Base-by-base conservation (phyloP, 768 basidiomycete species). In the Zangia roseola region DNA sequence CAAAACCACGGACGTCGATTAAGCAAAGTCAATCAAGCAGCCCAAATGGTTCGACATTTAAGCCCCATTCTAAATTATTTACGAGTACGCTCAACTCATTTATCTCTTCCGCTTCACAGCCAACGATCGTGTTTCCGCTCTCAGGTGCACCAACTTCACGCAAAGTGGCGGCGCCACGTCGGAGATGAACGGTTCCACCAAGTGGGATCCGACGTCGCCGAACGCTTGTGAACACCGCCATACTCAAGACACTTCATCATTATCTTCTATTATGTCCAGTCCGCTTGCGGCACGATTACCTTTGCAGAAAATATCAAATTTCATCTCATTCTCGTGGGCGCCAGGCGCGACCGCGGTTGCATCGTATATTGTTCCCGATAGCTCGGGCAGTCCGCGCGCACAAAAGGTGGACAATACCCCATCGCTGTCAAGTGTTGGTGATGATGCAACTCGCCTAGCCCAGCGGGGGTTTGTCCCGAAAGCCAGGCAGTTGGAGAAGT, bases 81-180 rank as follows among this genome's bases (percentile, higher is more conserved):
- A 72, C 71, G 69, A 75, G 83, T 83, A 80, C 76, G 81, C 80
- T 71, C 74, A 71, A 74, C 81, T 79, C 63, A 80, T 78, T 70
- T 63, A 43, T 63, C 53, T 59, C 63, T 65, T 67, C 59, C 56
- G 38, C 56, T 69, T 59, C 60, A 69, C 67, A 69, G 67, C 45
- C 69, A 61, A 70, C 59, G 53, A 58, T 54, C 16, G 46, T 42
- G 33, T 49, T 23, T 38, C 56, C 56, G 49, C 56, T 56, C 63
- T 56, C 72, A 80, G 77, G 73, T 77, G 65, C 64, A 52, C 65
- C 54, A 59, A 62, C 47, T 58, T 55, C 59, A 42, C 62, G 55
- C 56, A 69, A 58, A 54, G 48, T 58, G 54, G 51, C 39, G 21
- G 39, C 41, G 50, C 58, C 52, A 46, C 59, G 55, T 47, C 69